Percentiles rank a stretch among this genome's conserved stretches.
phyloP scores from a whole-genome alignment of 1,284 basidiomycete genomes.

The Sphagnurus paluster region DNA sequence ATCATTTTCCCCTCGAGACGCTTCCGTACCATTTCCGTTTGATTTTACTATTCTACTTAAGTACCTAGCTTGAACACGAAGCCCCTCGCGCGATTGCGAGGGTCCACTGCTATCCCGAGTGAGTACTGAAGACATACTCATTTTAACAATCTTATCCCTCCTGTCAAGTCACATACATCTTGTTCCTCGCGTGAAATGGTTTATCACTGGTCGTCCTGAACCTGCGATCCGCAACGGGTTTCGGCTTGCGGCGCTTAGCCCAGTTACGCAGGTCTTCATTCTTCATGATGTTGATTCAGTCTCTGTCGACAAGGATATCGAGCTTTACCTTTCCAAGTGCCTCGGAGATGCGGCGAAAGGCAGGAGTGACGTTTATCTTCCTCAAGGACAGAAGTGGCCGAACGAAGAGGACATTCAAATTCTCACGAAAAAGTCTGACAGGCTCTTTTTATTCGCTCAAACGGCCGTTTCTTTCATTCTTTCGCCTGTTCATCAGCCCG shows the following conservation, averaged over 20 bases:
- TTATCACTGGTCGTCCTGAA: slow-evolving; percentile 15
- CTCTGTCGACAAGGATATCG: slow-evolving; percentile 9
- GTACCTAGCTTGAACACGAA: too few relatives aligned
- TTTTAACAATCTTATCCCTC: too few relatives aligned
- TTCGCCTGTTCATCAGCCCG: not conserved
- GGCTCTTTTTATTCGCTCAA: slow-evolving; percentile 8
- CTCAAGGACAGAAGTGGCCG: not conserved
- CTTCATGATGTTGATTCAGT: slow-evolving; percentile 11
- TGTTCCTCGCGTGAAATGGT: slow-evolving; percentile 15
- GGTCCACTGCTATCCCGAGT: too few relatives aligned
- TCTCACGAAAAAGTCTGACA: slow-evolving; percentile 2
- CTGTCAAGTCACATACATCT: too few relatives aligned
- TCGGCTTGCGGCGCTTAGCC: not conserved
- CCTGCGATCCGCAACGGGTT: slow-evolving; percentile 10
- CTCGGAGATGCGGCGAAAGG: slow-evolving; percentile 1
- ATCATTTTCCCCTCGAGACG: too few relatives aligned
- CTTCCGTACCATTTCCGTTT: too few relatives aligned
- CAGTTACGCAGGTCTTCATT: slow-evolving; percentile 8
- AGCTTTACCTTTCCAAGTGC: slow-evolving; percentile 1
- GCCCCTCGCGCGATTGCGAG: too few relatives aligned
- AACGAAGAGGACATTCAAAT: not conserved
- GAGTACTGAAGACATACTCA: too few relatives aligned
- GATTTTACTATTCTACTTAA: too few relatives aligned
- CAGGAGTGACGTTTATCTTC: not conserved
- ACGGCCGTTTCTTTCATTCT: slow-evolving; percentile 5